Base-by-base conservation (phyloP, 331 rosid species). In the Spiraea crenata region DNA sequence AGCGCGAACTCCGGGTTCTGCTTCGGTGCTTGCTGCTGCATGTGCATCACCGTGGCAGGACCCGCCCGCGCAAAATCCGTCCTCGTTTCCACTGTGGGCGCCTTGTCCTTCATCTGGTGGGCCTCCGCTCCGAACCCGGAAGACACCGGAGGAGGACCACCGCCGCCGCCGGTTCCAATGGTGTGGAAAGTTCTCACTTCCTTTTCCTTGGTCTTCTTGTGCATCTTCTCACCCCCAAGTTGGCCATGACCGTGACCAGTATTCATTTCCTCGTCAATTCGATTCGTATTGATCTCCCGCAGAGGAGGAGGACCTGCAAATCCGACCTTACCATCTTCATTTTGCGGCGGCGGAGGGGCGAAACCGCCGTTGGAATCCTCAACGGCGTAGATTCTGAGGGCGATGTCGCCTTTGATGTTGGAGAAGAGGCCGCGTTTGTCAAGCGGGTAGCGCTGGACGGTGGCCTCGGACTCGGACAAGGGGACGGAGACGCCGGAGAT, bases 121-220 rank as follows among this genome's bases (percentile, higher is more conserved):
- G 74, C 17, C 69, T 41, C 63, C 58, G 63, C 15, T 58, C 59
- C 66, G 45, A 59, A 14, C 38, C 59, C 75, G 69, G 54, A 7
- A 55, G 72, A 57, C 69, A 58, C 4, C 3, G 61, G 70, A 58
- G 82, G 70, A 0, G 85, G 40, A 69, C 77, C 73, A 44, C 54
- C 71, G 0, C 78, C 78, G 17, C 67, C 67, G 4, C 57, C 74
- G 6, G 77, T 55, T 52, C 95, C 96, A 14, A 95, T 75, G 31
- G 98, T 76, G 83, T 91, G 96, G 73, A 95, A 95, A 6, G 86
- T 86, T 72, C 88, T 85, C 61, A 85, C 88, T 71, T 85, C 98
- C 74, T 83, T 83, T 13, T 86, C 87, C 82, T 85, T 79, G 70
- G 78, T 82, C 81, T 85, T 83, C 86, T 88, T 90, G 58, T 76